These are phyloP conservation scores for Pythium vanterpoolii DNA, from an alignment of 352 stramenopile species.

Conservation along the genomic window DNA sequence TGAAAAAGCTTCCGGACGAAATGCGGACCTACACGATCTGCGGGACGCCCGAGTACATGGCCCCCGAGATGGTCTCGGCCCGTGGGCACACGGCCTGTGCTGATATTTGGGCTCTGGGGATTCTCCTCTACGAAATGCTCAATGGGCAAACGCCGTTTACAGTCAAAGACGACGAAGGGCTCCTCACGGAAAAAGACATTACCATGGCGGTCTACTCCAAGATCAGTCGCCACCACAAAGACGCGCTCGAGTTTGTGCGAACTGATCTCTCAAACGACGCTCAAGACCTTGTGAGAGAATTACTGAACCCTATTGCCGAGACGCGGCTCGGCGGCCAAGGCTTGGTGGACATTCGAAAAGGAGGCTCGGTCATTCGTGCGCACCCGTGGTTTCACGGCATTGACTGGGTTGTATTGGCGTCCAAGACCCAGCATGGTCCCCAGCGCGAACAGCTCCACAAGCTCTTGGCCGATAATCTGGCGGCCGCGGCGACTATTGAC, in stretches of 20 bases:
- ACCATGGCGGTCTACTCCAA: conserved; percentile 86
- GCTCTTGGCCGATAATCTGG: conserved; percentile 59
- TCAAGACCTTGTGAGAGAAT: conserved; percentile 53
- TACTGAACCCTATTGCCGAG: conserved; percentile 74
- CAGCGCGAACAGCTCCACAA: conserved; percentile 48
- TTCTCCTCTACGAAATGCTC: conserved; percentile 87
- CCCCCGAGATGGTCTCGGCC: conserved; percentile 85
- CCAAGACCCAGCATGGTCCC: conserved; percentile 53
- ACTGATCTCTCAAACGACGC: conserved; percentile 56
- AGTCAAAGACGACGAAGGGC: conserved; percentile 48
- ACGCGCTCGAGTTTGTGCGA: conserved; percentile 44
- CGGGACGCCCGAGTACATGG: conserved; percentile 87
- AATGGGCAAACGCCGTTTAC: conserved; percentile 85
- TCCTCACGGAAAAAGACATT: conserved; percentile 81
- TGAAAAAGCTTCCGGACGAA: conserved; percentile 82
- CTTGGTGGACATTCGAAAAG: conserved; percentile 72
- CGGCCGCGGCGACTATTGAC: conserved; percentile 24
- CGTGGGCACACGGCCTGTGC: conserved; percentile 69
- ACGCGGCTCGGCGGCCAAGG: conserved; percentile 65
- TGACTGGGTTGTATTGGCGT: conserved; percentile 75
- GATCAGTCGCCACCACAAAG: conserved; percentile 68
- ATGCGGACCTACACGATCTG: conserved; percentile 86
- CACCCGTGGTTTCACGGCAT: conserved; percentile 79
- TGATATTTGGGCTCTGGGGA: conserved; percentile 86
- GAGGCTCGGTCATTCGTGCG: conserved; percentile 72